These are phyloP conservation scores for Gastrolobium bilobum DNA, from an alignment of 306 rosid genomes.

Conservation along the genomic window DNA sequence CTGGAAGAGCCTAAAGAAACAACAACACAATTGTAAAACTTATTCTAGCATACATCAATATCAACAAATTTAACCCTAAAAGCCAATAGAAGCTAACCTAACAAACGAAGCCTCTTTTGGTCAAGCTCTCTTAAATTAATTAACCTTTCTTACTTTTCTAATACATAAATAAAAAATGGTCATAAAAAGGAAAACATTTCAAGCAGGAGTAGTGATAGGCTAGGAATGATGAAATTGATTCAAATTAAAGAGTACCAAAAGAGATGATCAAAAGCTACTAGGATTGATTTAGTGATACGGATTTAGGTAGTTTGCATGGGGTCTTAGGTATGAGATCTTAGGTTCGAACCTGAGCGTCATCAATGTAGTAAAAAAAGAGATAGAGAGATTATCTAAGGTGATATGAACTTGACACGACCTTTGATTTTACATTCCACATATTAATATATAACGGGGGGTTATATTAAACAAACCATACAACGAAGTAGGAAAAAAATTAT, in stretches of 20 bases:
- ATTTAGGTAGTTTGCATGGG: no score
- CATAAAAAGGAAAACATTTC: background rate
- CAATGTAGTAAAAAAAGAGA: no score
- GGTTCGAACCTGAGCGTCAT: no score
- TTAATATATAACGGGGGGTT: slow-evolving; percentile 10
- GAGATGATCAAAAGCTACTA: no score
- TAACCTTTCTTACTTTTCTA: slow-evolving; percentile 22
- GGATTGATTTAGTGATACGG: no score
- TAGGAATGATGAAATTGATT: slow-evolving; percentile 13
- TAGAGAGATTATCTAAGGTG: background rate
- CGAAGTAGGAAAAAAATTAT: slow-evolving; percentile 21
- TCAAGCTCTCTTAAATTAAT: slow-evolving; percentile 8
- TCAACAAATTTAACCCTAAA: slow-evolving; percentile 32
- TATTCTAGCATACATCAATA: slow-evolving; percentile 26
- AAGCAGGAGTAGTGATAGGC: background rate
- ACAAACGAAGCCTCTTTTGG: slow-evolving; percentile 8
- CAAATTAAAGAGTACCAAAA: slow-evolving; percentile 23
- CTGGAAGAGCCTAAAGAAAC: slow-evolving; percentile 71
- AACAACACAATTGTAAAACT: slow-evolving; percentile 34
- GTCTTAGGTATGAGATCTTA: no score
- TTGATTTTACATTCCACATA: slow-evolving; percentile 16
- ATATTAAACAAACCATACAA: slow-evolving; percentile 28
- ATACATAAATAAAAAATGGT: background rate
- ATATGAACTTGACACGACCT: slow-evolving; percentile 21
- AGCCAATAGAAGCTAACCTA: slow-evolving; percentile 23